A percentile compares a stretch with the other conserved stretches of the same genome.
Evolutionary conservation across 305 asterid genomes (phyloP).

Genomic region (Rubia peregrina): DNA sequence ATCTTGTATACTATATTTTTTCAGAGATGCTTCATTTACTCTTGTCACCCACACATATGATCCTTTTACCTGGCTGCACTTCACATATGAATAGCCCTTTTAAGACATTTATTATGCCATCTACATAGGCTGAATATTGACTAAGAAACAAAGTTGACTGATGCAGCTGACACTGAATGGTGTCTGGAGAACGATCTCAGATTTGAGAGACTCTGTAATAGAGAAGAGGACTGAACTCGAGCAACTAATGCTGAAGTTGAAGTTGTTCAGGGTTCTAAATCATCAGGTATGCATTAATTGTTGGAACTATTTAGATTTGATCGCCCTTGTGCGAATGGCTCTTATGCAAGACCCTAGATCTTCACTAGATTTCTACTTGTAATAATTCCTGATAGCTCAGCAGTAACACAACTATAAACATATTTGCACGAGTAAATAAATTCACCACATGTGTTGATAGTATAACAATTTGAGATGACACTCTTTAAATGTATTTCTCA

Average conservation of each 20-base stretch:
- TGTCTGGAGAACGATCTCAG: conserved; percentile 6
- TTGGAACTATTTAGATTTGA: not conserved
- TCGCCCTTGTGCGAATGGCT: not conserved
- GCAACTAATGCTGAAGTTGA: conserved; percentile 1
- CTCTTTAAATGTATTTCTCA: no score
- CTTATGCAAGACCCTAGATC: not conserved
- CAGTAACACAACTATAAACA: not conserved
- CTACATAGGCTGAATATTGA: not conserved
- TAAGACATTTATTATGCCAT: not conserved
- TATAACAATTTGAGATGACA: no score
- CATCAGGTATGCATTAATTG: conserved; percentile 6
- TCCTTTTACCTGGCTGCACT: no score
- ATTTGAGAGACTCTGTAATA: conserved; percentile 11
- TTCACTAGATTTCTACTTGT: not conserved
- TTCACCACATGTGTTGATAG: no score
- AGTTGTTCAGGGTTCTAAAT: conserved; percentile 8
- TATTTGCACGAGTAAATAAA: no score
- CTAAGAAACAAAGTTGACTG: not conserved
- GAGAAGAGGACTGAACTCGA: conserved; percentile 7
- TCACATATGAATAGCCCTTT: no score
- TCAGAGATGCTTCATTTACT: no score
- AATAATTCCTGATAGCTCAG: not conserved
- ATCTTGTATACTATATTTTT: not conserved
- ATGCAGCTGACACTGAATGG: conserved; percentile 12
- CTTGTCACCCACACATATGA: no score